Evolutionary conservation across 1,284 basidiomycete genomes (phyloP), one percentile per base, ranked within the genome.

Genomic region (Leccinum griseonigrum): DNA sequence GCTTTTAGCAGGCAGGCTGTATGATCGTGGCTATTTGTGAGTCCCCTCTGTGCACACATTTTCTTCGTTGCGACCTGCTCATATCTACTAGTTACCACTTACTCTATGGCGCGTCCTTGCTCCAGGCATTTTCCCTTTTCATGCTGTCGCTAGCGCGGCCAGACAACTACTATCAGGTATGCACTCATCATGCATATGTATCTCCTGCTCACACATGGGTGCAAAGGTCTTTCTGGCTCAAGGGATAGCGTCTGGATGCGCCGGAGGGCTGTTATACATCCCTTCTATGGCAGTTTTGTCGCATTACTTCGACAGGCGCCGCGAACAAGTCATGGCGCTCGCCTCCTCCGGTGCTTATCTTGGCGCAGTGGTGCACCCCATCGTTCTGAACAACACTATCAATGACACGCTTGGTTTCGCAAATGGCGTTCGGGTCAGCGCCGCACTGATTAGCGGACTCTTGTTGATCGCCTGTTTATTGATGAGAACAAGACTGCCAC

Each of bases 331-430:
- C 8, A 72, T 77, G 71, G 63, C 74, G 4, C 70, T 79, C 36
- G 72, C 69, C n/a, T 69, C 77, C 1, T 72, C 74, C 0, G 77
- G 78, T 3, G 73, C 76, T 1, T 75, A 71, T 50, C 63, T 78
- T 5, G 77, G 77, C 10, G 74, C 76, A n/a, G 69, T 73, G 18
- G 60, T 75, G 1, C 72, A 72, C 51, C 67, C 79, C 7, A 76
- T 81, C 66, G 78, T 81, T 73, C 65, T 81, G 32, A 81, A 81
- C 64, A 76, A 80, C 58, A 69, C 74, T 0, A 69, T 81, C 56
- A 72, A 70, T 36, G 68, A 69, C 4, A 63, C n/a, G 1, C 56
- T 75, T 4, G 74, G 75, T 10, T 69, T 74, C 18, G 65, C 71
- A 28, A 69, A 68, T 10, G 74, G 73, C 3, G 75, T 77, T 38